Conservation (phyloP, 2,329 filamentous ascomycete genomes). For the Didymella exigua region DNA sequence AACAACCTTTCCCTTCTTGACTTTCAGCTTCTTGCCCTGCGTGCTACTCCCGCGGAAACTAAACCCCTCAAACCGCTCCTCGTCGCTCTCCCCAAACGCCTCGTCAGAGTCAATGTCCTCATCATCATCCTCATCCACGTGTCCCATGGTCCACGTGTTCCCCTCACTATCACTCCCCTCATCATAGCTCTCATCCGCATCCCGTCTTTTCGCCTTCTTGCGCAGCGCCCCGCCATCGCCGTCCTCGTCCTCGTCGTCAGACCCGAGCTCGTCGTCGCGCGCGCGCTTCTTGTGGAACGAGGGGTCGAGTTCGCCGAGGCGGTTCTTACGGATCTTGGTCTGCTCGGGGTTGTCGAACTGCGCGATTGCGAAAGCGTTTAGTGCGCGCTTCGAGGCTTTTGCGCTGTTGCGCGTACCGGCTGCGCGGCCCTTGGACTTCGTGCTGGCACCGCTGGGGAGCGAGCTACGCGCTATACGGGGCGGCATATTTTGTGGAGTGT, state of each 20-base stretch:
- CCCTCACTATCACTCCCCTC: conserved; percentile 84
- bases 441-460: conserved; percentile 37
- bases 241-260: conserved; percentile 44
- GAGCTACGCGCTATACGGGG: conserved; percentile 51
- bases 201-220: conserved; percentile 40
- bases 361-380: conserved; percentile 71
- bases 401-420: conserved; percentile 47
- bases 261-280: conserved; percentile 56
- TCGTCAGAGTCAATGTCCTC: conserved; percentile 76
- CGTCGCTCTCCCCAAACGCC: conserved; percentile 86
- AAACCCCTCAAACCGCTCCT: conserved; percentile 82
- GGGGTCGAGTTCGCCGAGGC: conserved; percentile 61
- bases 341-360: conserved; percentile 60
- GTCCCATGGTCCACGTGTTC: conserved; percentile 81
- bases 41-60: conserved; percentile 67
- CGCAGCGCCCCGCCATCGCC: conserved; percentile 32
- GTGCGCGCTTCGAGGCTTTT: conserved; percentile 59
- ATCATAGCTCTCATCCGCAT: conserved; percentile 62
- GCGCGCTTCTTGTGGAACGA: conserved; percentile 50
- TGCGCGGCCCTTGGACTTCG: conserved; percentile 29
- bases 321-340: conserved; percentile 60
- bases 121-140: conserved; percentile 69
- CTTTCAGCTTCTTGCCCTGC: conserved; percentile 52
- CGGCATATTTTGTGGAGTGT: conserved; percentile 53
- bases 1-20: conserved; percentile 48